Conservation (phyloP, 257 asterid species). For the Petunia secreta region DNA sequence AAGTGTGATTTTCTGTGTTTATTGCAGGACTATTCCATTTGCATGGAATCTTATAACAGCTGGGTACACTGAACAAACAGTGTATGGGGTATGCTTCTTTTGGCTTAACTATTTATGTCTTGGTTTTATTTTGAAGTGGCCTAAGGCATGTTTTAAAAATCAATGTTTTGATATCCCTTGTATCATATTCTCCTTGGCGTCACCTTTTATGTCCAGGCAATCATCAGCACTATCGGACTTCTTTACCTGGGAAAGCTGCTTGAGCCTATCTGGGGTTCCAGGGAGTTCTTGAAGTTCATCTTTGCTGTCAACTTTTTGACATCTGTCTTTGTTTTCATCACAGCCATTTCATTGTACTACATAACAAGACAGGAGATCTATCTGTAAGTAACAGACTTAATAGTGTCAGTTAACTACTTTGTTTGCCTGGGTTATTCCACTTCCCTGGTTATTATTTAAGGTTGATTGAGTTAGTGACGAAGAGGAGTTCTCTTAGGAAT, state of each 20-base stretch:
- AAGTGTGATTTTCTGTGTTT: conserved; percentile 26
- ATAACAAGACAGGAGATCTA: conserved; percentile 66
- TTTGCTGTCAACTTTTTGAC: conserved; percentile 83
- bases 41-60: conserved; percentile 97
- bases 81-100: conserved; percentile 71
- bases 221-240: conserved; percentile 73
- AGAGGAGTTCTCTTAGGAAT: background rate
- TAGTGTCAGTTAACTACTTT: background rate
- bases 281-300: conserved; percentile 85
- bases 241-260: conserved; percentile 89
- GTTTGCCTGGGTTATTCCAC: background rate
- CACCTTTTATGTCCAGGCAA: conserved; percentile 51
- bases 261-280: conserved; percentile 92
- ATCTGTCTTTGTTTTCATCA: conserved; percentile 71
- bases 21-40: conserved; percentile 85
- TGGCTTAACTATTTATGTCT: conserved; percentile 9
- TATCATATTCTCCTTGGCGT: conserved; percentile 21
- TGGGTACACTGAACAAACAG: conserved; percentile 83
- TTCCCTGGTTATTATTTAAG: background rate
- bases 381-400: conserved; percentile 62
- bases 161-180: background rate
- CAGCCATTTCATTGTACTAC: conserved; percentile 80
- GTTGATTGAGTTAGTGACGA: conserved; percentile 1
- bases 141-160: background rate
- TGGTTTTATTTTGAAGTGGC: background rate